A percentile compares a stretch with the other conserved stretches of the same genome.
Conservation (phyloP, 352 stramenopile species). For the Peronospora belbahrii region DNA sequence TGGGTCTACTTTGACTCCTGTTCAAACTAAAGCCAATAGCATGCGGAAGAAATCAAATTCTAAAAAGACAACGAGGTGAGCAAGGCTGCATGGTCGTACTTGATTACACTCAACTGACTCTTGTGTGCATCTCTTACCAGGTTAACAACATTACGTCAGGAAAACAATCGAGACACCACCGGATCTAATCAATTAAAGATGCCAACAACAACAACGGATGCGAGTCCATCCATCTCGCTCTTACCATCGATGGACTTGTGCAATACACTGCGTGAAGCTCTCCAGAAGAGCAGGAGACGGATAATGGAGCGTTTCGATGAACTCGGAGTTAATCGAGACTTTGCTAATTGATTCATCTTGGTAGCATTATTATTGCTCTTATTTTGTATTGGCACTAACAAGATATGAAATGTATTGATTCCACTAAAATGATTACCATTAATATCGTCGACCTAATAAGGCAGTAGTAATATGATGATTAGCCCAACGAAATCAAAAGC, state of each 20-base stretch:
- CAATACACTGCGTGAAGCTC: slow-evolving; percentile 5
- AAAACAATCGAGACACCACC: neutral
- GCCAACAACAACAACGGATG: neutral
- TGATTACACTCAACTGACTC: neutral
- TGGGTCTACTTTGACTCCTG: neutral
- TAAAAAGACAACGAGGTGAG: slow-evolving; percentile 22
- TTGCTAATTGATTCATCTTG: neutral
- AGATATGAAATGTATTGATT: neutral
- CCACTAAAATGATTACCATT: neutral
- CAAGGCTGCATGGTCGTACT: neutral
- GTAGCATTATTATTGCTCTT: neutral
- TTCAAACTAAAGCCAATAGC: slow-evolving; percentile 6
- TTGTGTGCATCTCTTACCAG: slow-evolving; percentile 12
- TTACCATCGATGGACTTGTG: slow-evolving; percentile 22
- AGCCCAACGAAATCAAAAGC: no score
- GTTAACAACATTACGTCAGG: slow-evolving; percentile 5
- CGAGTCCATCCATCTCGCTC: slow-evolving; percentile 1
- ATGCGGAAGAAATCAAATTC: slow-evolving; percentile 10
- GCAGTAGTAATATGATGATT: no score
- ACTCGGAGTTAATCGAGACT: neutral
- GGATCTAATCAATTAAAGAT: neutral
- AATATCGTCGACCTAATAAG: no score
- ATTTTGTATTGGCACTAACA: neutral
- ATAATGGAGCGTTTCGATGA: neutral
- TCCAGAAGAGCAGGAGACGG: slow-evolving; percentile 2